Evolutionary conservation across 2,329 filamentous ascomycete species (phyloP), one percentile per base, ranked within the genome.

Genomic region (Thielaviopsis ethacetica): DNA sequence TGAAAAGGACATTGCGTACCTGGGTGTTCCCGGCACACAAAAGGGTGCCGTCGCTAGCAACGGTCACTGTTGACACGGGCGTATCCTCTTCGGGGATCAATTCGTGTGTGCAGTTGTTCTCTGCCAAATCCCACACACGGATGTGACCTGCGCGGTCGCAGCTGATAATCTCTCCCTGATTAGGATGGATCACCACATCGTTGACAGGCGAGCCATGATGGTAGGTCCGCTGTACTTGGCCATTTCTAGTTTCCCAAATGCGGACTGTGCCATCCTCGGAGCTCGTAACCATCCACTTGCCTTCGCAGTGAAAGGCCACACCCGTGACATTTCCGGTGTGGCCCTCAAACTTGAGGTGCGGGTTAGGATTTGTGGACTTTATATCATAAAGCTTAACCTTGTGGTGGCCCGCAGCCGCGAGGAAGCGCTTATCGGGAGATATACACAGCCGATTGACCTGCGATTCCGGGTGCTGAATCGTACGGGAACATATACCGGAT

Each of bases 231-330:
- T 98, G 93, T 58, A 97, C 83, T 60, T 80, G 84, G 53, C 88
- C 91, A 13, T 80, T 87, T 53, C 91, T 78, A 5, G 90, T 95
- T 70, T 96, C 91, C 91, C 91, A 96, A 63, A 96, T 95, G 76
- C 95, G 95, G 68, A 96, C 91, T 0, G 89, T 95, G 66, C 91
- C 88, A 68, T 98, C 93, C 71, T 98, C 93, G 53, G 88, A 95
- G 71, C 87, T 94, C 10, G 93, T 98, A 19, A 97, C 93, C 88
- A 98, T 96, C 93, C 93, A 98, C 74, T 98, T 98, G 12, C 91
- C 91, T 71, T 98, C 93, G 70, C 91, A 97, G 71, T 98, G 93
- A 70, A 98, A 98, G 12, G 91, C 91, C 53, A 98, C 88, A 51
- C 93, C 93, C 0, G 93, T 98, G 68, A 98, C 85, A 67, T 98